Evolutionary conservation across 108 stramenopile species (phyloP), one percentile per base, ranked within the genome.

Genomic region (Cyclotella kingstonii): DNA sequence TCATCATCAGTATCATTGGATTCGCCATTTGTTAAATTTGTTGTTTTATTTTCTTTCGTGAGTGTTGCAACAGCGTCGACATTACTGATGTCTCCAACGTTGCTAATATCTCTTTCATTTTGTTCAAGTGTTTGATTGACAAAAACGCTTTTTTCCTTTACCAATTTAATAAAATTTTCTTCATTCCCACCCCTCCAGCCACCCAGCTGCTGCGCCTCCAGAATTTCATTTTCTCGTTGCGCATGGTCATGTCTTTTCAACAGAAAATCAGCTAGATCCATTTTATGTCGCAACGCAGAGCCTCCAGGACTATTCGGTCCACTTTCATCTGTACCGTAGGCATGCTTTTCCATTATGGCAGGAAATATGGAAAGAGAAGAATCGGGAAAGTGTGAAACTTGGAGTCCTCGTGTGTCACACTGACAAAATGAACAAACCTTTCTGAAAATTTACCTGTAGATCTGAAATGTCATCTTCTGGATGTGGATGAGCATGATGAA

Each of bases 171-270:
- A 40, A 71, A 71, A 41, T 63, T 52, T 8, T 48, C 43, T 40
- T 49, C 70, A 49, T 42, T 33, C 45, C 54, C 61, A 26, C 70
- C 70, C 61, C 44, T 71, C 60, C 60, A 71, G 39, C 50, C 54
- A 5, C 61, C 61, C 19, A 25, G 15, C 27, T 48, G 31, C 29
- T 54, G 26, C 12, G 62, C 70, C 39, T 72, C 70, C 55, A 19
- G 14, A 30, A 33, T 49, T 12, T 54, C 62, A 40, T 58, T 26
- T 19, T 56, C 47, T n/a, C 39, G 27, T 34, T 63, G 40, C 11
- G 1, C 31, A 0, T 38, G 36, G 40, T 72, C 49, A 27, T 48
- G 41, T 53, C 58, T 72, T 17, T 63, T 26, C 29, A 72, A 31
- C 3, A 72, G 33, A 42, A 44, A 72, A 35, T 72, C 4, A 5